Percentiles rank a stretch among this genome's conserved stretches.
These are phyloP conservation scores for Exsudoporus frostii DNA, from an alignment of 768 basidiomycete species.

Conservation along the genomic window DNA sequence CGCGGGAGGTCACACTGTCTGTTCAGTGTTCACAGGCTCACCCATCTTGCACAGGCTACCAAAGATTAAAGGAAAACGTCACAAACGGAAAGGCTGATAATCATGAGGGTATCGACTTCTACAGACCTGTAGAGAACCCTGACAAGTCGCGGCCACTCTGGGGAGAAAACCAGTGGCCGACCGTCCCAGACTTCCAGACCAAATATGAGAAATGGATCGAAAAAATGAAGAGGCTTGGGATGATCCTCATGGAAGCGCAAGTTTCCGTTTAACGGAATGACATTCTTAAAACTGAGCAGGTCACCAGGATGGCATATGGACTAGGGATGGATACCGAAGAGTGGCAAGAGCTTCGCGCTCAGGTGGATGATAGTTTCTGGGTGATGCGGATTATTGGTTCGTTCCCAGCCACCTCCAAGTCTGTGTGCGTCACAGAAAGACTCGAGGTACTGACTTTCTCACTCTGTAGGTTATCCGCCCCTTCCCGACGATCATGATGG, in stretches of 20 bases:
- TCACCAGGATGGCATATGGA: slow-evolving; percentile 72
- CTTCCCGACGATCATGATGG: slow-evolving; percentile 77
- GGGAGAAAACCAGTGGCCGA: slow-evolving; percentile 89
- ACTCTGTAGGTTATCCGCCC: slow-evolving; percentile 72
- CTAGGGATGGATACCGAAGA: slow-evolving; percentile 70
- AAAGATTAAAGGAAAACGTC: slow-evolving; percentile 76
- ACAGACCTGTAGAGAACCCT: slow-evolving; percentile 65
- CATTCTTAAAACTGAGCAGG: not conserved
- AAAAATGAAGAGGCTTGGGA: slow-evolving; percentile 82
- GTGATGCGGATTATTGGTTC: slow-evolving; percentile 79
- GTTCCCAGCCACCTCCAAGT: not conserved
- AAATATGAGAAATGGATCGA: slow-evolving; percentile 74
- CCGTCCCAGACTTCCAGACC: slow-evolving; percentile 50
- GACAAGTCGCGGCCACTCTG: slow-evolving; percentile 70
- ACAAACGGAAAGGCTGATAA: slow-evolving; percentile 83
- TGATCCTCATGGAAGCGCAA: slow-evolving; percentile 84
- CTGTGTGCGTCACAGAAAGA: not conserved
- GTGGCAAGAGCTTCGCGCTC: slow-evolving; percentile 60
- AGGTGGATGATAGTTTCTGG: slow-evolving; percentile 89
- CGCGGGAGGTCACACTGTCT: slow-evolving; percentile 1
- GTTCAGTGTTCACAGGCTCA: not conserved
- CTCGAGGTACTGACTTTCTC: not conserved
- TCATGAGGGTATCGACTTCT: slow-evolving; percentile 84
- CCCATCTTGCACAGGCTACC: slow-evolving; percentile 58
- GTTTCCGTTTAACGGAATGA: slow-evolving; percentile 24